Conservation (phyloP, 139 green algal species). For the Micractinium sp. region DNA sequence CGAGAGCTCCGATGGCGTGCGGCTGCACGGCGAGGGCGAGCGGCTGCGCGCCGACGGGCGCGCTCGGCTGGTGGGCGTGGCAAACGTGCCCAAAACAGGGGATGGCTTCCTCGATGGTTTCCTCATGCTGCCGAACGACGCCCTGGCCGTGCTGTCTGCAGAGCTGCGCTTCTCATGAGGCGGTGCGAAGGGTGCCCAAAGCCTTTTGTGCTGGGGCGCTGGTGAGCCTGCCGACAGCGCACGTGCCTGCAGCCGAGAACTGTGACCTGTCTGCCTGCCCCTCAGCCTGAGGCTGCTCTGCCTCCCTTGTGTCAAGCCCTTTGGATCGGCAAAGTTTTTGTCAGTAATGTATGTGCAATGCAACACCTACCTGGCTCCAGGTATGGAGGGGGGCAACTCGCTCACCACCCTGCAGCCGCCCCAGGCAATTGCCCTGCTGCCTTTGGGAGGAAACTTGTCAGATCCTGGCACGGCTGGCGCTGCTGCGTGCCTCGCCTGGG, state of each 20-base stretch:
- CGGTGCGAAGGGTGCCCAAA: no score
- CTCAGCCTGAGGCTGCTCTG: background rate
- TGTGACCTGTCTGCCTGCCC: no score
- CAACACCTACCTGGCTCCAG: no score
- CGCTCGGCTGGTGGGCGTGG: conserved; percentile 52
- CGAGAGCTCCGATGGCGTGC: conserved; percentile 55
- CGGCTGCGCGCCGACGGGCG: conserved; percentile 39
- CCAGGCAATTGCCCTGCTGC: background rate
- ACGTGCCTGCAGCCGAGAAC: background rate
- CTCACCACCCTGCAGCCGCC: background rate
- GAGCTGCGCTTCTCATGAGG: conserved; percentile 25
- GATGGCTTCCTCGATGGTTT: conserved; percentile 81
- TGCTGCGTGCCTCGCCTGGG: background rate
- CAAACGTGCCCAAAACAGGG: conserved; percentile 61
- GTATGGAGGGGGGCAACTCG: no score
- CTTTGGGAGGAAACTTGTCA: background rate
- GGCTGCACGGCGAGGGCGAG: conserved; percentile 42
- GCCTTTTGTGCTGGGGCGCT: no score
- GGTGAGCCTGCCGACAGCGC: no score
- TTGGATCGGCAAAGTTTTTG: no score
- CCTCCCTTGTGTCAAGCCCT: background rate
- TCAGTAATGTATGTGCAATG: no score
- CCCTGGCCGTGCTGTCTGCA: conserved; percentile 61
- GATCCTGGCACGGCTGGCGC: no score
- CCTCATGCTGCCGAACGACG: conserved; percentile 82